Evolutionary conservation across 2,329 filamentous ascomycete genomes (phyloP), one percentile per base, ranked within the genome.

Genomic region (Periglandula ipomoeae): DNA sequence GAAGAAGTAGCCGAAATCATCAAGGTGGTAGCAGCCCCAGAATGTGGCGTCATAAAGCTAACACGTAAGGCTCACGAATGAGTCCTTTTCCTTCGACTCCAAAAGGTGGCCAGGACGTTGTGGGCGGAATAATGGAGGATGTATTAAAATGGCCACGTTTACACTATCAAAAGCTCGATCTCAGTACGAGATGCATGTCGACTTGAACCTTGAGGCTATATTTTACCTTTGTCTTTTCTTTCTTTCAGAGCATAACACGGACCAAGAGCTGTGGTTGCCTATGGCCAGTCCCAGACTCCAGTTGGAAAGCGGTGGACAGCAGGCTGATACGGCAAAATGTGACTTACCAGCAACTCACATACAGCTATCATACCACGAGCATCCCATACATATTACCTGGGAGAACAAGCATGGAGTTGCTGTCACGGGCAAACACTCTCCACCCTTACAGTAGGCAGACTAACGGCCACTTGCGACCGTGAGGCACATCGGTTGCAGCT

Each of bases 1-100:
- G 30, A 19, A 46, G 37, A 37, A 9, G 38, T 48, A 50, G 39
- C 44, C 45, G 38, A 34, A 39, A 34, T 39, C 51, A 53, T 53
- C 11, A 22, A 26, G 39, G 37, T 30, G 10, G 19, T 38, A 15
- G 38, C 22, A 26, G 17, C 26, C 43, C 42, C 39, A 24, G 24
- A 8, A n/a, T 26, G n/a, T 35, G 45, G 41, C 24, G 19, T 26
- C n/a, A 22, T 13, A n/a, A 39, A 23, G 42, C 35, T 26, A 44
- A 30, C 17, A 20, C 37, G 22, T 20, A 46, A 23, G 11, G n/a
- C 37, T 45, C 30, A 32, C 20, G 26, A 46, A 49, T 37, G 15
- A 19, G 47, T 20, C 32, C 13, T 37, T 20, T 32, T 37, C 6
- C 17, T 30, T 35, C 37, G 24, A 22, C 26, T 39, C 27, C 24